Base-by-base conservation (phyloP, 306 rosid genomes). In the Pterocarpus santalinus region DNA sequence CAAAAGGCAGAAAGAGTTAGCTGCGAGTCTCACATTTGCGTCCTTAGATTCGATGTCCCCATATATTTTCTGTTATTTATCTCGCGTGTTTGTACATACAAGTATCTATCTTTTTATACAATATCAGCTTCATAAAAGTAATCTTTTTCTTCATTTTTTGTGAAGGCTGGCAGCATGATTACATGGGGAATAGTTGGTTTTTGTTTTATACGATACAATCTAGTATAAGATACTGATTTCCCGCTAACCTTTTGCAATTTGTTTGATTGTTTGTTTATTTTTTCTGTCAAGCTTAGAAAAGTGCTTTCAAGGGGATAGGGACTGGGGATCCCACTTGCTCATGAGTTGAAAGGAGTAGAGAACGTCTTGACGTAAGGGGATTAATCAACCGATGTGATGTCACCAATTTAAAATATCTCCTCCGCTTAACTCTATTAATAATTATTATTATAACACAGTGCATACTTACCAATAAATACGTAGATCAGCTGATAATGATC, bases 311-410 rank as follows among this genome's bases (percentile, higher is more conserved):
- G 63, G 58, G 28, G 55, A 65, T 55, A 16, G 80, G 35, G 73
- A 55, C 47, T 17, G 44, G 34, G 71, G 85, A 68, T 47, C 77
- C 85, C 81, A 58, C 81, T 36, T 75, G 81, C n/a, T 67, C 81
- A 35, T 58, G 66, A 33, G 38, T 49, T 36, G 11, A 75, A 68
- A 68, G 47, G 49, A 71, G 78, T 52, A 38, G 58, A 80, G 6
- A 80, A 14, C 66, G 65, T 76, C 81, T 75, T 74, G 65, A 60
- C 70, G 34, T 43, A 10, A 22, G 28, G 32, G 75, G 80, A 35
- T 72, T 57, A 17, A 73, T n/a, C 71, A 39, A 16, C 39, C 33
- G 62, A 51, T 79, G 30, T 70, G 83, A 60, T 13, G 77, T 70
- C 82, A 66, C 67, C 53, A 14, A 55, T 62, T 62, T 12, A 62